Evolutionary conservation across 192 early-diverging fungal species (phyloP).

Genomic region (Coemansia sp.): DNA sequence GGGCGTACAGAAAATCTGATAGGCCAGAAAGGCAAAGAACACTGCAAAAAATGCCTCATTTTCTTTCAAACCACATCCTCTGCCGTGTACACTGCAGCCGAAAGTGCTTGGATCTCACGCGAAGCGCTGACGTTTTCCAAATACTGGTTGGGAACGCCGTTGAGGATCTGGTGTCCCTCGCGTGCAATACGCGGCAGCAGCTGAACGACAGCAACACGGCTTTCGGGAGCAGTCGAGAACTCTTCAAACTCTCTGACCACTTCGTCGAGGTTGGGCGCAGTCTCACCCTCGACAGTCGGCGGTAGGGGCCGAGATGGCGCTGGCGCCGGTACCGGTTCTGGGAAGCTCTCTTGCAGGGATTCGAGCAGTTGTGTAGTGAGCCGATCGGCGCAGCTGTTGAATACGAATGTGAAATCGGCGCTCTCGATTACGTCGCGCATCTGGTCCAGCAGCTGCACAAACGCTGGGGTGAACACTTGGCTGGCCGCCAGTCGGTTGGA

Average conservation of each 20-base stretch:
- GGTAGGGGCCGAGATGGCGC: conserved; percentile 32
- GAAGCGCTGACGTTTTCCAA: conserved; percentile 68
- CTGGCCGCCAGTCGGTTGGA: conserved; percentile 44
- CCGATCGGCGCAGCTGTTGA: conserved; percentile 49
- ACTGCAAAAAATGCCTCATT: background rate
- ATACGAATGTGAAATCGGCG: conserved; percentile 42
- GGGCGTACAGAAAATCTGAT: background rate
- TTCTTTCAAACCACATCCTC: conserved; percentile 45
- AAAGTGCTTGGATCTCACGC: conserved; percentile 74
- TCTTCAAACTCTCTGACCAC: conserved; percentile 63
- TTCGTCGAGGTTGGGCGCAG: conserved; percentile 44
- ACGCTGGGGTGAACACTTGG: conserved; percentile 59
- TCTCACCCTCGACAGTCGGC: conserved; percentile 45
- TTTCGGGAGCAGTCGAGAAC: conserved; percentile 48
- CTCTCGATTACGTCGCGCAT: conserved; percentile 85
- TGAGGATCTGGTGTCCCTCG: conserved; percentile 71
- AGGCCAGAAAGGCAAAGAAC: background rate
- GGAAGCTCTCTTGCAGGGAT: conserved; percentile 54
- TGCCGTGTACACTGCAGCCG: conserved; percentile 74
- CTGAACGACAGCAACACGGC: conserved; percentile 60
- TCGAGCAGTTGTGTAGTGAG: conserved; percentile 50
- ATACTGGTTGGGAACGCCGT: conserved; percentile 72
- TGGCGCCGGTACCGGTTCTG: conserved; percentile 35
- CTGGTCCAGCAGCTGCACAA: conserved; percentile 79
- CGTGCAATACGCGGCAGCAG: conserved; percentile 67